Conservation (phyloP, 768 basidiomycete species). For the Zangia roseola region DNA sequence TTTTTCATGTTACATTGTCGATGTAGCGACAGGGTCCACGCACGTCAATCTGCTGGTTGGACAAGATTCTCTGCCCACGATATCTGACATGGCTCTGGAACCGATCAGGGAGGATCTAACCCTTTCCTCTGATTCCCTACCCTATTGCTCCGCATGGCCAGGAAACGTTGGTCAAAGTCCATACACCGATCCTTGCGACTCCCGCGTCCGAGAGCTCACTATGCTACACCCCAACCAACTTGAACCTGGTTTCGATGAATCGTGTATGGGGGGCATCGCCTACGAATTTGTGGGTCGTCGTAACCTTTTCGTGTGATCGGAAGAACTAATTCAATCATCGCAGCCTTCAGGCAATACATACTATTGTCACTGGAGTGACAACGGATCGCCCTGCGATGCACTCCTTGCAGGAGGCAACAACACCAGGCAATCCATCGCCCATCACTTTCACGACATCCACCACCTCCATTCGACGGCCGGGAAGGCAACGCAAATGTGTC, state of each 20-base stretch:
- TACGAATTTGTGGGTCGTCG: constrained; percentile 2
- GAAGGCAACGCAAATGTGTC: constrained; percentile 10
- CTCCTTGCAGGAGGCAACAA: neutral
- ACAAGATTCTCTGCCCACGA: neutral
- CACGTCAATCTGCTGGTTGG: neutral
- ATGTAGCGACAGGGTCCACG: neutral
- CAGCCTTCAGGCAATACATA: neutral
- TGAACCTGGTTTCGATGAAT: neutral
- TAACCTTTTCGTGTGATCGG: too few relatives aligned
- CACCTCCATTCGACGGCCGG: constrained; percentile 1
- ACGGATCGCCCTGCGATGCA: constrained; percentile 8
- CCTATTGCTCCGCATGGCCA: neutral
- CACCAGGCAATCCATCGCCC: constrained; percentile 12
- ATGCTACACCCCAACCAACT: neutral
- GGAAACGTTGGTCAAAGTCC: neutral
- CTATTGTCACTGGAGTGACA: constrained; percentile 9
- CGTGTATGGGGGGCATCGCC: neutral
- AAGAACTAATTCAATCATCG: neutral
- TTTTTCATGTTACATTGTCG: neutral
- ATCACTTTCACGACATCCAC: constrained; percentile 10
- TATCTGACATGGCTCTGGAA: neutral
- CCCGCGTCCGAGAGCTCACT: neutral
- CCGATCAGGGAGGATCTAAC: neutral
- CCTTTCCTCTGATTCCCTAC: neutral
- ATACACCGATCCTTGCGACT: neutral